These are phyloP conservation scores for Linderniella brevidens DNA, from an alignment of 257 asterid genomes.

Conservation along the genomic window DNA sequence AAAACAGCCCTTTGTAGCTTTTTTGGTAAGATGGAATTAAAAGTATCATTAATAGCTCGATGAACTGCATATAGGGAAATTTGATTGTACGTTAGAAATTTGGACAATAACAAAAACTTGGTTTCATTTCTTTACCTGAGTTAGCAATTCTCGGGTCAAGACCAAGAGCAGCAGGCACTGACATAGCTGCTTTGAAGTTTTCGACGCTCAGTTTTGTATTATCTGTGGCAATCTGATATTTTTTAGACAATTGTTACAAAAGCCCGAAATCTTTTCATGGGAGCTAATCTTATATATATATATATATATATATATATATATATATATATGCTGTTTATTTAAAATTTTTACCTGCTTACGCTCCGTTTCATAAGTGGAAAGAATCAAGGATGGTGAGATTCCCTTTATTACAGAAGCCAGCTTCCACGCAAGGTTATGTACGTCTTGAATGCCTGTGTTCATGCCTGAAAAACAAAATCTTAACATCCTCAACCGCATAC, in stretches of 20 bases:
- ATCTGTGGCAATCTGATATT: conserved; percentile 54
- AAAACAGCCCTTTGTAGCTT: conserved; percentile 47
- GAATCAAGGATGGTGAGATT: conserved; percentile 41
- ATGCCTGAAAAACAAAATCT: conserved; percentile 36
- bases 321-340: too few relatives aligned
- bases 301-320: too few relatives aligned
- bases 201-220: conserved; percentile 75
- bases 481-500: conserved; percentile 6
- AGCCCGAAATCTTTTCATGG: conserved; percentile 1
- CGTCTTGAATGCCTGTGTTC: conserved; percentile 98
- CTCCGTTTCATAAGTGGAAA: conserved; percentile 72
- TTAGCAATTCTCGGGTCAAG: conserved; percentile 77
- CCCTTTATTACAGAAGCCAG: conserved; percentile 63
- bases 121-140: conserved; percentile 31
- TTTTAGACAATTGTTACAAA: conserved; percentile 11
- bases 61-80: conserved; percentile 41
- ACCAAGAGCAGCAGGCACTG: conserved; percentile 94
- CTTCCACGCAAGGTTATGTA: conserved; percentile 97
- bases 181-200: conserved; percentile 85
- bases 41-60: conserved; percentile 36
- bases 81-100: background rate
- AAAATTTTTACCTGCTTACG: conserved; percentile 50
- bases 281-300: too few relatives aligned
- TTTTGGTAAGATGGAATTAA: conserved; percentile 57
- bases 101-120: too few relatives aligned